Evolutionary conservation across 306 rosid species (phyloP), one percentile per base, ranked within the genome.

Genomic region (Aeschynomene evenia): DNA sequence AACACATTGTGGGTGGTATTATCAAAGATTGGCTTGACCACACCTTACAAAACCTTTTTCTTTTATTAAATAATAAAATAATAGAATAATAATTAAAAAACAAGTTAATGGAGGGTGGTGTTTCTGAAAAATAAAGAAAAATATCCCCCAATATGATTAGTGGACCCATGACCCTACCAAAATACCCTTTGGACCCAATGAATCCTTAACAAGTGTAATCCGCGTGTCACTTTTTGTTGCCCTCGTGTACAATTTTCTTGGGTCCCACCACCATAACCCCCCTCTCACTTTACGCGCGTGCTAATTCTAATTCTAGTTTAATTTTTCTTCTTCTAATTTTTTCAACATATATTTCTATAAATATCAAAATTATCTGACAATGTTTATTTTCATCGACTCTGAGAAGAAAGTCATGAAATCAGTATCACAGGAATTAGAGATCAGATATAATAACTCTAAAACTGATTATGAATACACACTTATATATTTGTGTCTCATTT

Each of bases 241-340:
- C 68, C 36, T 62, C 55, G 74, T 75, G 74, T 70, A 22, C 70
- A 42, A n/a, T n/a, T 63, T 46, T 46, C 3, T 34, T 13, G 48
- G 67, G 67, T 49, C 29, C 49, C 48, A 24, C 48, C 48, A 13
- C 6, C 15, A 1, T 16, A 40, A 28, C 3, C 31, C 40, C 54
- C 21, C 45, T 50, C 55, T 60, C n/a, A 75, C 84, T 75, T 80
- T 70, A 49, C 78, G 70, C 81, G 84, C 84, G 66, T 80, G 84
- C 66, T 31, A 20, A 45, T 31, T 21, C 56, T 9, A 28, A 55
- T 42, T 24, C 15, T n/a, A n/a, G n/a, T n/a, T 3, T 24, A 40
- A 42, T 40, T 33, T 28, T 8, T 34, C 7, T 14, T 20, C 54
- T 40, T n/a, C 45, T n/a, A n/a, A n/a, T n/a, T n/a, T n/a, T n/a